These are phyloP conservation scores for Aurifilum marmelostoma DNA, from an alignment of 2,329 filamentous ascomycete species.

Conservation along the genomic window DNA sequence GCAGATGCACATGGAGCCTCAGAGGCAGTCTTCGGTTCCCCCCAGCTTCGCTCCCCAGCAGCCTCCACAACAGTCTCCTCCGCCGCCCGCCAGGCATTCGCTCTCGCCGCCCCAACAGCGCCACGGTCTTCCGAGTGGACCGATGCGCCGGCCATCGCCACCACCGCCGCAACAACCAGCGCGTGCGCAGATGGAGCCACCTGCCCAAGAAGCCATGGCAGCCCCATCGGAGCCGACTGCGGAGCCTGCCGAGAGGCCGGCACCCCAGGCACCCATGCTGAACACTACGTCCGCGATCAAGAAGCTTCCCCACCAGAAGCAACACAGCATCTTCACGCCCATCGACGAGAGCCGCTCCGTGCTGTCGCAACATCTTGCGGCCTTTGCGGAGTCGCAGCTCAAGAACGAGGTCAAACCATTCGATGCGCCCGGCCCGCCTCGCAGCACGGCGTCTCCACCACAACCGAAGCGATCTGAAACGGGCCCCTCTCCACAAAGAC, in stretches of 20 bases:
- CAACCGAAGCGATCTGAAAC: conserved; percentile 55
- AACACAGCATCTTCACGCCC: conserved; percentile 94
- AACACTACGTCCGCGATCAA: conserved; percentile 59
- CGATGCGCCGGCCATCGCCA: conserved; percentile 54
- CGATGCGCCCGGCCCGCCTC: conserved; percentile 61
- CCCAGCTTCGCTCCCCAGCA: conserved; percentile 64
- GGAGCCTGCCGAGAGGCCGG: conserved; percentile 47
- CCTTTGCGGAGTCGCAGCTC: conserved; percentile 58
- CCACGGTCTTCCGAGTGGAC: conserved; percentile 51
- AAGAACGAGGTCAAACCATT: conserved; percentile 54
- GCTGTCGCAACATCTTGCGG: conserved; percentile 78
- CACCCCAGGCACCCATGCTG: conserved; percentile 47
- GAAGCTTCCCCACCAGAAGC: conserved; percentile 74
- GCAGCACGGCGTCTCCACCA: conserved; percentile 60
- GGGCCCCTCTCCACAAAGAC: conserved; percentile 53
- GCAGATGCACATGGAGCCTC: conserved; percentile 74
- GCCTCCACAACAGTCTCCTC: conserved; percentile 57
- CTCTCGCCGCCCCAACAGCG: conserved; percentile 64
- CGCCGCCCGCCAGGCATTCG: conserved; percentile 54
- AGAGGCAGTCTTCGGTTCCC: conserved; percentile 69
- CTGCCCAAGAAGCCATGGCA: conserved; percentile 53
- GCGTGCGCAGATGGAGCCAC: conserved; percentile 46
- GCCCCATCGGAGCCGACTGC: conserved; percentile 54
- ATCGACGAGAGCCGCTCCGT: conserved; percentile 93
- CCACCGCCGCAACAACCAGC: conserved; percentile 59